Evolutionary conservation across 805 yeast genomes (phyloP).

Genomic region (Candida dendrica): DNA sequence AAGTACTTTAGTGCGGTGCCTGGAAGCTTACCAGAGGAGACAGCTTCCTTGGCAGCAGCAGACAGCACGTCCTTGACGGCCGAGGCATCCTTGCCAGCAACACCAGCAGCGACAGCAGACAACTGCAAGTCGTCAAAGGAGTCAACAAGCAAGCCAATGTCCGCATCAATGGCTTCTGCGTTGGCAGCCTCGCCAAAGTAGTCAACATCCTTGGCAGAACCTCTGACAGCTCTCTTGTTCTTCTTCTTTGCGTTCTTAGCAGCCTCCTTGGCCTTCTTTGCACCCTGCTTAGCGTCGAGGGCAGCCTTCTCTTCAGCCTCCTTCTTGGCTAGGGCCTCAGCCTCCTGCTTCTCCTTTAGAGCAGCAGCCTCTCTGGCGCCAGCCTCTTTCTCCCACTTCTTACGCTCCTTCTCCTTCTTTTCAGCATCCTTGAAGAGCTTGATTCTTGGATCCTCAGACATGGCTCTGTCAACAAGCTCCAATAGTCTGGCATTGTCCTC

Average conservation of each 20-base stretch:
- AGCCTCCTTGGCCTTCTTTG: conserved; percentile 93
- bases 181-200: conserved; percentile 77
- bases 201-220: conserved; percentile 70
- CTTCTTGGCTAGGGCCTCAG: conserved; percentile 72
- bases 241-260: conserved; percentile 90
- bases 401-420: conserved; percentile 87
- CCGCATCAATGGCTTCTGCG: conserved; percentile 66
- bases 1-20: conserved; percentile 50
- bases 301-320: conserved; percentile 67
- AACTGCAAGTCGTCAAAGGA: conserved; percentile 73
- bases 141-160: conserved; percentile 73
- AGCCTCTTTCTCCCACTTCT: conserved; percentile 97
- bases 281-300: conserved; percentile 59
- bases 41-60: conserved; percentile 47
- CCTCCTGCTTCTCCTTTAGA: conserved; percentile 80
- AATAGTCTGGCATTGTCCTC: conserved; percentile 90
- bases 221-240: conserved; percentile 84
- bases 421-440: conserved; percentile 88
- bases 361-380: conserved; percentile 97
- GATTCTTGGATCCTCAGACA: conserved; percentile 90
- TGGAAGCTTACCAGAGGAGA: conserved; percentile 47
- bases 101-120: conserved; percentile 63
- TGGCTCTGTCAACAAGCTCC: conserved; percentile 82
- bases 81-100: conserved; percentile 48
- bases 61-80: conserved; percentile 52